Conservation (phyloP, 2,329 filamentous ascomycete species). For the Cladosporium sp. region DNA sequence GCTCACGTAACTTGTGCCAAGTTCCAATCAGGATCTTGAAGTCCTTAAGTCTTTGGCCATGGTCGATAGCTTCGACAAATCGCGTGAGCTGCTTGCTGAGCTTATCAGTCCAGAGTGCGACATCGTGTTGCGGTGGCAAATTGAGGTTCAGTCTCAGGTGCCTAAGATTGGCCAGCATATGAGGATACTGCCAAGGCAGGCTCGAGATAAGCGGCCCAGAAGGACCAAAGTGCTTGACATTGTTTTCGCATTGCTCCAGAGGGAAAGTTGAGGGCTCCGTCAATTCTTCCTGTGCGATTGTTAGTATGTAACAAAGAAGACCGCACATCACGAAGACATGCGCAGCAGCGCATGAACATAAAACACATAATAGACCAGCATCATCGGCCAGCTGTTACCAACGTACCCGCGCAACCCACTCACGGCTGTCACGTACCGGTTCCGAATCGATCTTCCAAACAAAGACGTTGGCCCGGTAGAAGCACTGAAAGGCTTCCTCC, state of each 20-base stretch:
- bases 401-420: conserved; percentile 2
- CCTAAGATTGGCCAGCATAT: conserved; percentile 25
- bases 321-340: neutral
- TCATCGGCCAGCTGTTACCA: neutral
- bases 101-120: neutral
- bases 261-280: conserved; percentile 9
- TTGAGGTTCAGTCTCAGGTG: conserved; percentile 29
- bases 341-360: too few species aligned
- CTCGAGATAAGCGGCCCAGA: conserved; percentile 22
- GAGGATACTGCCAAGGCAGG: conserved; percentile 30
- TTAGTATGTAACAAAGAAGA: neutral
- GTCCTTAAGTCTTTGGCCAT: conserved; percentile 23
- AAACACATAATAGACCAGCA: too few species aligned
- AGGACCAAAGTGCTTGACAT: neutral
- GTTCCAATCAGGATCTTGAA: conserved; percentile 26
- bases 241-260: conserved; percentile 20
- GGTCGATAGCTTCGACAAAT: conserved; percentile 27
- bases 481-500: conserved; percentile 27
- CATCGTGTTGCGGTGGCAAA: conserved; percentile 23
- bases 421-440: conserved; percentile 7
- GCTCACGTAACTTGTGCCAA: conserved; percentile 23
- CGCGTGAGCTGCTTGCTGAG: conserved; percentile 10
- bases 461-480: conserved; percentile 30
- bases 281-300: neutral
- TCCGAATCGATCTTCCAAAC: conserved; percentile 30